A percentile compares a stretch with the other conserved stretches of the same genome.
Conservation (phyloP, 495 filamentous ascomycete species). For the Penicillium mononematosum region DNA sequence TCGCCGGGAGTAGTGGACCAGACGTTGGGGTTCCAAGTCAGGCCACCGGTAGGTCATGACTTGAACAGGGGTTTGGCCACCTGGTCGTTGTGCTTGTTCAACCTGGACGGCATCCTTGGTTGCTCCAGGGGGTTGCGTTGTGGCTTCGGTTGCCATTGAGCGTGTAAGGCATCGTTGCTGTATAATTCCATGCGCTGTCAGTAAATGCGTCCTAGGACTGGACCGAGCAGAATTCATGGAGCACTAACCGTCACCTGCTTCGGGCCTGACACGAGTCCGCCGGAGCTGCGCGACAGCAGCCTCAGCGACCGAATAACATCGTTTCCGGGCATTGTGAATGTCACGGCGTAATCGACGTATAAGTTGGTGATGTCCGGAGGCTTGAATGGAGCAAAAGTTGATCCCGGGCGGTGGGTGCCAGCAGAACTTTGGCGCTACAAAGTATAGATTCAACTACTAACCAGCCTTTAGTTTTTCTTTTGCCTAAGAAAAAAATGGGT, state of each 20-base stretch:
- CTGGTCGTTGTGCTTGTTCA: slow-evolving; percentile 1
- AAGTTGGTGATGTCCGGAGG: slow-evolving; percentile 17
- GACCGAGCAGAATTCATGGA: slow-evolving; percentile 6
- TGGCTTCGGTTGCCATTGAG: slow-evolving; percentile 76
- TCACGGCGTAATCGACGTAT: slow-evolving; percentile 8
- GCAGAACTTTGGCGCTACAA: slow-evolving; percentile 36
- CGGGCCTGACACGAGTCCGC: slow-evolving; percentile 41
- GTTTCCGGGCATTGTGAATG: slow-evolving; percentile 39
- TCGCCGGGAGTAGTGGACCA: slow-evolving; percentile 73
- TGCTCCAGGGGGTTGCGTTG: slow-evolving; percentile 10
- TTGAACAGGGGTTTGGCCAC: slow-evolving; percentile 52
- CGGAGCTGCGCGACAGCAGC: slow-evolving; percentile 46
- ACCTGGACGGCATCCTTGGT: not conserved
- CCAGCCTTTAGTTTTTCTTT: not conserved
- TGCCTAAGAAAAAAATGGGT: no score
- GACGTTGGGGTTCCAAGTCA: slow-evolving; percentile 75
- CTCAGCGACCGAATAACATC: slow-evolving; percentile 39
- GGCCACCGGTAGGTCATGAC: slow-evolving; percentile 91
- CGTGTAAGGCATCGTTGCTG: slow-evolving; percentile 58
- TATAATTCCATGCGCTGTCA: slow-evolving; percentile 15
- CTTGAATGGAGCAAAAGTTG: slow-evolving; percentile 41
- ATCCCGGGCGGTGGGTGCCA: slow-evolving; percentile 35
- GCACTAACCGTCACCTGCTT: slow-evolving; percentile 48
- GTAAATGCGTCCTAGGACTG: slow-evolving; percentile 9
- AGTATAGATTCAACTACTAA: not conserved